These are phyloP conservation scores for Suhomyces guaymorum DNA, from an alignment of 1,139 yeast genomes.

Conservation along the genomic window DNA sequence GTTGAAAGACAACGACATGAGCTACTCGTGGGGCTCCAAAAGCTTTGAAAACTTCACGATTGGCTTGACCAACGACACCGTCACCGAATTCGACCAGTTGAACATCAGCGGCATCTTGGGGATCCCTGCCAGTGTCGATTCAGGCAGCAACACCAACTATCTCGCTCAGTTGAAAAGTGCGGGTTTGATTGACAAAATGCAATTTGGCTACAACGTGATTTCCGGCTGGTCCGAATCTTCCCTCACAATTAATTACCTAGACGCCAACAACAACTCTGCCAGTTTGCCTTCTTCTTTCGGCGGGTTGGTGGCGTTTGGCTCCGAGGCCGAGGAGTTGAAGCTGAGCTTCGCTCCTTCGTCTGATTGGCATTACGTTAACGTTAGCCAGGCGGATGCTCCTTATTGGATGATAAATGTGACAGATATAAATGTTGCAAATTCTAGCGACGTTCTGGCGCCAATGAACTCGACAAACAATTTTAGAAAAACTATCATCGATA, in stretches of 20 bases:
- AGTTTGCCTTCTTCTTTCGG: constrained; percentile 18
- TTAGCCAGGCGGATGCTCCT: constrained; percentile 37
- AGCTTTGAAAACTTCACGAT: constrained; percentile 42
- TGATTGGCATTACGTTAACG: constrained; percentile 33
- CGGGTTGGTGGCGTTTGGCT: constrained; percentile 31
- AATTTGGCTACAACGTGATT: constrained; percentile 26
- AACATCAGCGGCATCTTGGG: constrained; percentile 65
- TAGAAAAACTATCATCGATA: constrained; percentile 57
- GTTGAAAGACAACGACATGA: constrained; percentile 17
- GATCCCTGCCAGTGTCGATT: constrained; percentile 33
- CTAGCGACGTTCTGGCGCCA: constrained; percentile 17
- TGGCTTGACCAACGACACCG: constrained; percentile 57
- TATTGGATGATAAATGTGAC: constrained; percentile 58
- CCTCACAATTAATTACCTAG: constrained; percentile 15
- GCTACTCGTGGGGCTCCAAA: constrained; percentile 5
- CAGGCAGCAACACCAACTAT: constrained; percentile 17
- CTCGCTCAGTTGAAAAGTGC: constrained; percentile 23
- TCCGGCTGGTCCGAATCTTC: constrained; percentile 18
- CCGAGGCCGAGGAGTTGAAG: constrained; percentile 19
- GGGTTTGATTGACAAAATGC: constrained; percentile 21
- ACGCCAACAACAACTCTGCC: constrained; percentile 5
- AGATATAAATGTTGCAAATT: constrained; percentile 32
- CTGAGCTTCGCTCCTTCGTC: constrained; percentile 1
- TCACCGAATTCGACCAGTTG: constrained; percentile 53
- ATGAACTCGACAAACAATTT: constrained; percentile 10